Evolutionary conservation across 2,329 filamentous ascomycete genomes (phyloP).

Genomic region (Chalara sp.): DNA sequence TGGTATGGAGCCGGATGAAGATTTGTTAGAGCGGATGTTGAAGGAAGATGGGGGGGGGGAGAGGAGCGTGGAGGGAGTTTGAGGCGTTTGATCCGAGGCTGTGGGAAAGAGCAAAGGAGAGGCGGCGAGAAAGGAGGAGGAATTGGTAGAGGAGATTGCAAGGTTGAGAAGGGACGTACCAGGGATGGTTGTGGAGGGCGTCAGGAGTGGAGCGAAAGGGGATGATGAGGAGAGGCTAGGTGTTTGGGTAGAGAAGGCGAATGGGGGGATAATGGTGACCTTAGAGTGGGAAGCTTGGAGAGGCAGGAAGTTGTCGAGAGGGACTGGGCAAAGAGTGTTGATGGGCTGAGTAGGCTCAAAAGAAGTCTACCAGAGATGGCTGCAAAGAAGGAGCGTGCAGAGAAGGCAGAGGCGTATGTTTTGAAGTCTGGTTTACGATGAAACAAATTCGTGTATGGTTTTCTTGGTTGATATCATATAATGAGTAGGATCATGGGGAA

Average conservation of each 20-base stretch:
- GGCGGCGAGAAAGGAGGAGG: conserved; percentile 55
- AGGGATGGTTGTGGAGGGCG: conserved; percentile 10
- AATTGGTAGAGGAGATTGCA: conserved; percentile 57
- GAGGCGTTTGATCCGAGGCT: conserved; percentile 55
- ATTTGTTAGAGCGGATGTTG: conserved; percentile 30
- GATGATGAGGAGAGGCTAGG: conserved; percentile 17
- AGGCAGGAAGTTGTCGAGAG: conserved; percentile 41
- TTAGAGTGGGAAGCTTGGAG: conserved; percentile 33
- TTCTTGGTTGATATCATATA: no score
- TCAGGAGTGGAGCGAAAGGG: conserved; percentile 16
- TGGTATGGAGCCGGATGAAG: conserved; percentile 37
- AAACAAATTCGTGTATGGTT: no score
- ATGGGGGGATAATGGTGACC: conserved; percentile 7
- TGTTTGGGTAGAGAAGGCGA: conserved; percentile 8
- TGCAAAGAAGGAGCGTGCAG: conserved; percentile 58
- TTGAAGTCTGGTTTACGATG: neutral
- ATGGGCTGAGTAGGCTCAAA: conserved; percentile 46
- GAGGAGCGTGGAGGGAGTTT: conserved; percentile 36
- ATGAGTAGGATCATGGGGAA: no score
- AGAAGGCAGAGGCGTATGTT: conserved; percentile 39
- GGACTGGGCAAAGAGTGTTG: conserved; percentile 41
- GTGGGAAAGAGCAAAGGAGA: conserved; percentile 52
- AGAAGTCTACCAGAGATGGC: conserved; percentile 54
- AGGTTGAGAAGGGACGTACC: conserved; percentile 24
- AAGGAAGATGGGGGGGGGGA: conserved; percentile 10